These are phyloP conservation scores for Madurella mycetomatis DNA, from an alignment of 2,329 filamentous ascomycete genomes.

Conservation along the genomic window DNA sequence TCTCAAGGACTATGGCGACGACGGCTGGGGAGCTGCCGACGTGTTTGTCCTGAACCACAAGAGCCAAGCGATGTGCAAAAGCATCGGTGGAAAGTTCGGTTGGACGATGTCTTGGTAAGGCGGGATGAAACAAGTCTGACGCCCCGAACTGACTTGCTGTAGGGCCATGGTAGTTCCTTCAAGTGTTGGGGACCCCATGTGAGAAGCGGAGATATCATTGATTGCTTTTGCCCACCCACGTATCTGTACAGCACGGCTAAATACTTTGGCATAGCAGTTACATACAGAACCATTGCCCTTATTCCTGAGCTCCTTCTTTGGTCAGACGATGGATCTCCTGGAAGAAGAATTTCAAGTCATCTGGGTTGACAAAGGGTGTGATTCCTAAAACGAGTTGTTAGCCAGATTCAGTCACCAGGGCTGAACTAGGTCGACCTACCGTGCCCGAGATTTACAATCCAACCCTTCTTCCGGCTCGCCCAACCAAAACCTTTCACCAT, in stretches of 20 bases:
- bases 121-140: not conserved
- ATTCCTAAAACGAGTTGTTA: conserved; percentile 55
- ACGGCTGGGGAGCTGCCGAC: conserved; percentile 58
- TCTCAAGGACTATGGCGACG: conserved; percentile 40
- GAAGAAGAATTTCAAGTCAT: conserved; percentile 90
- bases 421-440: conserved; percentile 51
- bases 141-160: not conserved
- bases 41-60: conserved; percentile 57
- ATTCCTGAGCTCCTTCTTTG: conserved; percentile 33
- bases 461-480: conserved; percentile 74
- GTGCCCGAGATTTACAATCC: conserved; percentile 96
- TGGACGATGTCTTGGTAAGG: conserved; percentile 60
- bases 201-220: not conserved
- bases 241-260: not conserved
- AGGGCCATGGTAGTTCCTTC: conserved; percentile 22
- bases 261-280: conserved; percentile 5
- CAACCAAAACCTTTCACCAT: conserved; percentile 84
- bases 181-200: conserved; percentile 13
- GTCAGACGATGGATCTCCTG: conserved; percentile 78
- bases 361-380: conserved; percentile 89
- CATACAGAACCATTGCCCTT: not conserved
- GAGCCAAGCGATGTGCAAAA: conserved; percentile 59
- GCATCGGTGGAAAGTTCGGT: conserved; percentile 51
- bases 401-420: conserved; percentile 4
- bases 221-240: not conserved